Evolutionary conservation across 768 basidiomycete genomes (phyloP).

Genomic region (Gyrodon lividus): DNA sequence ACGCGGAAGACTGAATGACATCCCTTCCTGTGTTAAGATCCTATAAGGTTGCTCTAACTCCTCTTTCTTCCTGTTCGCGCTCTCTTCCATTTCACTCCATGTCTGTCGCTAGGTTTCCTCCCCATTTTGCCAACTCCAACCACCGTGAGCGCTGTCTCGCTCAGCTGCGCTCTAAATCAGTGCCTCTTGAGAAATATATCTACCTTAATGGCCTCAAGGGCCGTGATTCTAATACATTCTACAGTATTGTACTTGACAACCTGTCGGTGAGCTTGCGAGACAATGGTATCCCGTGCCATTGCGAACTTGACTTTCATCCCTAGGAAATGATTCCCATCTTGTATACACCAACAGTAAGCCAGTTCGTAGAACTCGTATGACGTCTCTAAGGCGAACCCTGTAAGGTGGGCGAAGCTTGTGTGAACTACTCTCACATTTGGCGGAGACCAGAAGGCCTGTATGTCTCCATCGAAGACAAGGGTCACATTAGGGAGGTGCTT

Average conservation of each 20-base stretch:
- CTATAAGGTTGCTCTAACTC: slow-evolving; percentile 8
- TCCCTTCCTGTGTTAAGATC: neutral
- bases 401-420: slow-evolving; percentile 69
- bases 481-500: slow-evolving; percentile 57
- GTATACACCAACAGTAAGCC: slow-evolving; percentile 68
- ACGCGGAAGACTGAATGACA: neutral
- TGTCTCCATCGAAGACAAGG: slow-evolving; percentile 66
- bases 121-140: slow-evolving; percentile 47
- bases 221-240: slow-evolving; percentile 65
- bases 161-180: slow-evolving; percentile 56
- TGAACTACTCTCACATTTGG: slow-evolving; percentile 70
- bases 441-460: slow-evolving; percentile 59
- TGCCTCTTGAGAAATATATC: slow-evolving; percentile 66
- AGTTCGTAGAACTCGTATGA: slow-evolving; percentile 8
- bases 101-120: slow-evolving; percentile 40
- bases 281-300: neutral
- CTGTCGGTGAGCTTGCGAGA: slow-evolving; percentile 44
- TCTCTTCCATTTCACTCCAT: slow-evolving; percentile 24
- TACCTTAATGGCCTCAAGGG: slow-evolving; percentile 64
- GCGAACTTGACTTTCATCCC: neutral
- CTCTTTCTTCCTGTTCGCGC: slow-evolving; percentile 9
- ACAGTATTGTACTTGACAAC: slow-evolving; percentile 58
- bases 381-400: neutral
- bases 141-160: slow-evolving; percentile 55
- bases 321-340: slow-evolving; percentile 64